Percentiles rank a stretch among this genome's conserved stretches.
phyloP scores from a whole-genome alignment of 176 grass and related monocot genomes.

The Oryza punctata region DNA sequence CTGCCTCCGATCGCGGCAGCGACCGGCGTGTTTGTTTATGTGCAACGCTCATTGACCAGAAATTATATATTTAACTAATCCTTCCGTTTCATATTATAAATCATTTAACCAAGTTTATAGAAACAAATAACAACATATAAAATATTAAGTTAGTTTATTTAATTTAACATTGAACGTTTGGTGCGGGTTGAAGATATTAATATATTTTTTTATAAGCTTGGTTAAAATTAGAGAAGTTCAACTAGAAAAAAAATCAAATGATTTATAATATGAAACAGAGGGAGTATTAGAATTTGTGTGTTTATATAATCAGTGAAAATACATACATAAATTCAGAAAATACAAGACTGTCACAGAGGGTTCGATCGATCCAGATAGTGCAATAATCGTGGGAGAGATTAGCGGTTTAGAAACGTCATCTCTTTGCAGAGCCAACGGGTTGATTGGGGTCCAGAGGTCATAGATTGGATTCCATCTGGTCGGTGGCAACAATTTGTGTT shows the following conservation, averaged over 20 bases:
- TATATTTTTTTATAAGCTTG: no score
- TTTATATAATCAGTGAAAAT: no score
- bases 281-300: no score
- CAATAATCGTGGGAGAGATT: conserved; percentile 2
- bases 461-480: background rate
- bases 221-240: no score
- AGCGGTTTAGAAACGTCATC: conserved; percentile 10
- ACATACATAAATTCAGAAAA: background rate
- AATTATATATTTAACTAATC: background rate
- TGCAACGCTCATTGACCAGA: background rate
- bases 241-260: no score
- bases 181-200: no score
- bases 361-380: background rate
- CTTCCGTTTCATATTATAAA: no score
- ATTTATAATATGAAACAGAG: no score
- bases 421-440: background rate
- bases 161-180: no score
- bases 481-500: background rate
- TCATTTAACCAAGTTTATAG: no score
- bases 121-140: no score
- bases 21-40: background rate
- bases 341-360: background rate
- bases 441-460: background rate
- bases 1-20: background rate
- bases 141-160: no score